A percentile compares a stretch with the other conserved stretches of the same genome.
Evolutionary conservation across 495 filamentous ascomycete genomes (phyloP).

Genomic region (Xylaria flabelliformis): DNA sequence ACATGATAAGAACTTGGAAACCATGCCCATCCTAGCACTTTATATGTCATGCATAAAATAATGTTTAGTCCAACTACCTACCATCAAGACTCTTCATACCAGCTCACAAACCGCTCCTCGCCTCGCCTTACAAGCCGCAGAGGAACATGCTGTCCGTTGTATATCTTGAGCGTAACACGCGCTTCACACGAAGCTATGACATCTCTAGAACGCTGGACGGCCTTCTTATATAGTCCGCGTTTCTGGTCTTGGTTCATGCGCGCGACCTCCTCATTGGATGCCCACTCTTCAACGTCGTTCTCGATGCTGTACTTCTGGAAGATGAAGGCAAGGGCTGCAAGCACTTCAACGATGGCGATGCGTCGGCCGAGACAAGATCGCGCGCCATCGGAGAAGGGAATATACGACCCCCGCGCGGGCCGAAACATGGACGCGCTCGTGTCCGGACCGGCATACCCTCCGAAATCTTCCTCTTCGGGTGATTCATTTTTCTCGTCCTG

Average conservation of each 20-base stretch:
- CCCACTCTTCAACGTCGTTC: conserved; percentile 66
- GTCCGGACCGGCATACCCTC: conserved; percentile 60
- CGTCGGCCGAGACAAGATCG: conserved; percentile 71
- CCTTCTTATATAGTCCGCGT: conserved; percentile 59
- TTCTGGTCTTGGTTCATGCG: conserved; percentile 57
- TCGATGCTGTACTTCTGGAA: conserved; percentile 70
- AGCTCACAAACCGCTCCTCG: conserved; percentile 62
- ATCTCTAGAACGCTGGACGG: conserved; percentile 54
- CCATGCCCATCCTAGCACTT: not conserved
- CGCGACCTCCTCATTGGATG: conserved; percentile 65
- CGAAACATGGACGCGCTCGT: conserved; percentile 61
- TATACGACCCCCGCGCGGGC: conserved; percentile 67
- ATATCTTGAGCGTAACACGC: conserved; percentile 69
- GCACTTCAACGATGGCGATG: conserved; percentile 80
- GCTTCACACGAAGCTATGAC: conserved; percentile 56
- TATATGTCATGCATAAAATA: conserved; percentile 2
- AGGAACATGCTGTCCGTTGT: conserved; percentile 59
- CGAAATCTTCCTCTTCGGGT: conserved; percentile 54
- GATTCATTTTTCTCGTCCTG: conserved; percentile 18
- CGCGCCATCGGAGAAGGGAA: conserved; percentile 77
- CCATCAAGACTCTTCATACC: conserved; percentile 25
- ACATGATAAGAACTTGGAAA: too few species aligned
- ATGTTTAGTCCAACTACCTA: not conserved
- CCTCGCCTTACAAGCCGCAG: conserved; percentile 68
- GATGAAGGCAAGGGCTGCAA: conserved; percentile 69